Conservation (phyloP, 2,329 filamentous ascomycete species). For the Ciborinia camelliae region DNA sequence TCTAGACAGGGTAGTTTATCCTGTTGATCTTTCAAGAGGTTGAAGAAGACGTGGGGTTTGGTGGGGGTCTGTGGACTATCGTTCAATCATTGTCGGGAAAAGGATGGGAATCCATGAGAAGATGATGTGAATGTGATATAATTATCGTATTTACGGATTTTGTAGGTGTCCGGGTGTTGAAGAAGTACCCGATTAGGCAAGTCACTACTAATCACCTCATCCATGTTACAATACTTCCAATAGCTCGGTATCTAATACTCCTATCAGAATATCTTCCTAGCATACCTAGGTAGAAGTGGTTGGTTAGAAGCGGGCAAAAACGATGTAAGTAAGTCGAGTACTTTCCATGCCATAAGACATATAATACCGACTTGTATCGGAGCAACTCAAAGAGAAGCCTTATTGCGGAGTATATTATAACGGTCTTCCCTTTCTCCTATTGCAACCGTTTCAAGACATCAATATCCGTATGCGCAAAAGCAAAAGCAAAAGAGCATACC, state of each 20-base stretch:
- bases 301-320: background rate
- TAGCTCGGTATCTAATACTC: background rate
- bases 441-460: background rate
- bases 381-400: background rate
- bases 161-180: no score
- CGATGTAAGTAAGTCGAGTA: background rate
- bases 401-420: background rate
- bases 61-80: constrained; percentile 2
- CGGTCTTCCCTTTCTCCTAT: background rate
- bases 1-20: constrained; percentile 3
- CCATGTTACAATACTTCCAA: background rate
- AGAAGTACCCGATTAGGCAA: background rate
- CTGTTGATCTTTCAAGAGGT: background rate
- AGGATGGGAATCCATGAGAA: constrained; percentile 1
- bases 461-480: background rate
- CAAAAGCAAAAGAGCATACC: background rate
- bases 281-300: background rate
- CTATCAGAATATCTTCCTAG: background rate
- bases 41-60: constrained; percentile 6
- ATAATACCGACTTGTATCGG: background rate
- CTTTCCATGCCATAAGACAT: background rate
- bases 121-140: no score
- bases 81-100: background rate
- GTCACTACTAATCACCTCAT: background rate
- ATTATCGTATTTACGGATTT: background rate